Evolutionary conservation across 306 rosid species (phyloP), one percentile per base, ranked within the genome.

Genomic region (Hippophae tibetana): DNA sequence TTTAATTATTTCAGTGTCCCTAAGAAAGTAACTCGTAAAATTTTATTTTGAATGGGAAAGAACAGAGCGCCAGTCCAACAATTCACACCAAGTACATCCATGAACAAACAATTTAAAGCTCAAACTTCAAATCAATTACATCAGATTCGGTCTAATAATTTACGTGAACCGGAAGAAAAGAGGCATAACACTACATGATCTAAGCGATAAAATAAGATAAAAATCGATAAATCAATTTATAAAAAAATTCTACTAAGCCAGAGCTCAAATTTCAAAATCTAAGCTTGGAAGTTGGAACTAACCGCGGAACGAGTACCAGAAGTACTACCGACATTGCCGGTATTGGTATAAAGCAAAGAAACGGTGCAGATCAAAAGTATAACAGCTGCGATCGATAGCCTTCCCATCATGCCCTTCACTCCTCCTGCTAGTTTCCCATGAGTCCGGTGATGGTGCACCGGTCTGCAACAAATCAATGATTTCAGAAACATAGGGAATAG

Each of bases 321-420:
- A 76, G 73, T 67, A 66, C 65, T 65, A 43, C 74, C 69, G 31
- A 73, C 57, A 43, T 63, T 76, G 68, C 65, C 42, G 13, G 83
- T 60, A 26, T 82, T 72, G 11, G 78, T 79, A 61, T 43, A 53
- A 60, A 87, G 72, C 79, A 92, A 73, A 0, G 83, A 81, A 51
- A 87, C 61, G 42, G 93, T 79, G 71, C 96, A 85, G 83, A 92
- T 87, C 84, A 90, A 43, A 70, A 87, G 83, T 13, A 92, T 83
- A 10, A 66, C 62, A 49, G 78, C 86, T 43, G 78, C 86, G 71
- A 85, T 61, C 14, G 90, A 74, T 38, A 87, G 66, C 69, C 81
- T 92, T 61, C 79, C 83, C 26, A 81, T 14, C 82, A 72, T 75
- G 49, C 79, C 89, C 66, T 74, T 92, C 57, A 92, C 66, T 14